A percentile compares a stretch with the other conserved stretches of the same genome.
Conservation (phyloP, 257 asterid genomes). For the Capsicum rhomboideum region DNA sequence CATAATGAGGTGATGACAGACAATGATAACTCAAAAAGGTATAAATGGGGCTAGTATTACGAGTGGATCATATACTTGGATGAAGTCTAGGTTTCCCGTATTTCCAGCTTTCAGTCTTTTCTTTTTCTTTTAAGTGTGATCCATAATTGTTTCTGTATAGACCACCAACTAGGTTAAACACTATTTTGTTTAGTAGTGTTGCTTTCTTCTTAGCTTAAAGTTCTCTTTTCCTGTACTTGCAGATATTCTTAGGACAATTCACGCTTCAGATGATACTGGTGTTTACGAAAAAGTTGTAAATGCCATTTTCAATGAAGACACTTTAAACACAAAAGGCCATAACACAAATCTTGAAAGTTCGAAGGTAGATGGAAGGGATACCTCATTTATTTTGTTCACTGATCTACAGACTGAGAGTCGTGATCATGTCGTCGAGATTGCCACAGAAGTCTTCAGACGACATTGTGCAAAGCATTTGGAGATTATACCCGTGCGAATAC, state of each 20-base stretch:
- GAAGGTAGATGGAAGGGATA: constrained; percentile 45
- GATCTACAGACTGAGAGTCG: constrained; percentile 62
- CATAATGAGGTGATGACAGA: background rate
- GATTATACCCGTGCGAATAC: constrained; percentile 62
- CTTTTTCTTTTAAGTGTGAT: background rate
- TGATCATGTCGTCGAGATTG: constrained; percentile 53
- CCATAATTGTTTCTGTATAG: background rate
- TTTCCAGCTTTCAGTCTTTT: background rate
- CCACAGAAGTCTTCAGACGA: constrained; percentile 51
- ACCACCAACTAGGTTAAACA: background rate
- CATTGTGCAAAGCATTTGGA: constrained; percentile 95
- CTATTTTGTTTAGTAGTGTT: constrained; percentile 1
- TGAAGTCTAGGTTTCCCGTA: background rate
- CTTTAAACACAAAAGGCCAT: constrained; percentile 31
- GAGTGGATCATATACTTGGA: background rate
- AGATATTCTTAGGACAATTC: constrained; percentile 75
- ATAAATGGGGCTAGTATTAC: background rate
- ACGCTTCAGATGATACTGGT: constrained; percentile 71
- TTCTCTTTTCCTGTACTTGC: constrained; percentile 21
- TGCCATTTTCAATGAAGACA: constrained; percentile 72
- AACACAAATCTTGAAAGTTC: constrained; percentile 48
- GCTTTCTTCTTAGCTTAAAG: constrained; percentile 8
- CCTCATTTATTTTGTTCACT: constrained; percentile 43
- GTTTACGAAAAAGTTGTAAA: constrained; percentile 67
- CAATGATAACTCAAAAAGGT: background rate